Evolutionary conservation across 495 filamentous ascomycete genomes (phyloP).

Genomic region (Pyrenula aspistea): DNA sequence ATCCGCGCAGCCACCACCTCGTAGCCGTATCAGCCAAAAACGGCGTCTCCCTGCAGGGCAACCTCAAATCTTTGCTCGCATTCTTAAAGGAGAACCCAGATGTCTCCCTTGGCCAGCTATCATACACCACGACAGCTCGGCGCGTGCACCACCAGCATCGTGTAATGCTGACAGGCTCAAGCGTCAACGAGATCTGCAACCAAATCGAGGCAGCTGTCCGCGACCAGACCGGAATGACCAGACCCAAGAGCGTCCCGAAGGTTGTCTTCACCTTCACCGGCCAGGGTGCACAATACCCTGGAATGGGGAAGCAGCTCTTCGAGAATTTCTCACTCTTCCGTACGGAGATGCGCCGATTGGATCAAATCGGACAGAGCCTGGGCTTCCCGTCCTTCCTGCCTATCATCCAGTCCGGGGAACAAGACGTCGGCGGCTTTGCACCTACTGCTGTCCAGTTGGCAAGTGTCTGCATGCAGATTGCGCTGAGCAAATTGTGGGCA

Average conservation of each 20-base stretch:
- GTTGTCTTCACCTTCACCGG: constrained; percentile 42
- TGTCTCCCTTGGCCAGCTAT: constrained; percentile 35
- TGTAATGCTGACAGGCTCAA: constrained; percentile 36
- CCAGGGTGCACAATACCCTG: constrained; percentile 21
- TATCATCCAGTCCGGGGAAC: constrained; percentile 11
- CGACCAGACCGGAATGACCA: constrained; percentile 4
- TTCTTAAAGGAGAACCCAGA: constrained; percentile 40
- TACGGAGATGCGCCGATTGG: constrained; percentile 11
- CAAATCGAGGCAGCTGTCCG: constrained; percentile 6
- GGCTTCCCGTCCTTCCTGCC: constrained; percentile 17
- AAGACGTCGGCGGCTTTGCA: constrained; percentile 8
- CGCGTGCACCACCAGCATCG: constrained; percentile 50
- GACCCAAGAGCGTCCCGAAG: constrained; percentile 17
- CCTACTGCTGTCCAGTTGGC: constrained; percentile 19
- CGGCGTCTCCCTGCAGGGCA: constrained; percentile 11
- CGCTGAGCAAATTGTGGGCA: constrained; percentile 18
- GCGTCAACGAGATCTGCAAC: constrained; percentile 18
- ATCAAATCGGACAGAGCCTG: constrained; percentile 13
- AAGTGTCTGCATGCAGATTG: constrained; percentile 22
- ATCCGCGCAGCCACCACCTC: constrained; percentile 39
- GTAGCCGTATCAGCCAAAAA: constrained; percentile 46
- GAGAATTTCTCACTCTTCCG: constrained; percentile 14
- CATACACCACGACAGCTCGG: constrained; percentile 56
- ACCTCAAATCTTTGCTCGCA: constrained; percentile 6
- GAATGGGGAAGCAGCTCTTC: constrained; percentile 19